phyloP scores from a whole-genome alignment of 75 land plant genomes.

The Cunninghamia lanceolata region DNA sequence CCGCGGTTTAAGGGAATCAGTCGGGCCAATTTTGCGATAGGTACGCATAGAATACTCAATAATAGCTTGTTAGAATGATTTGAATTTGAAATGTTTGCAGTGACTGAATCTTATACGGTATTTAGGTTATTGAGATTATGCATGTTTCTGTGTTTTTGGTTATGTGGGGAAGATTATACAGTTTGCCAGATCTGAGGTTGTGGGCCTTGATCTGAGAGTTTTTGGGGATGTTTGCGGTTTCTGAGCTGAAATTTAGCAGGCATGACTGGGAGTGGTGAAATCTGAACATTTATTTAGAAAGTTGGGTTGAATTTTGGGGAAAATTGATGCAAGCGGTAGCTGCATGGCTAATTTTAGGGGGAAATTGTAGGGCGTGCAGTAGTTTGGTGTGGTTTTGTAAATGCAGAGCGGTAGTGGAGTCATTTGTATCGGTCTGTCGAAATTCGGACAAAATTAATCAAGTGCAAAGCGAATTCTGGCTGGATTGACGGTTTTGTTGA shows the following conservation, averaged over 20 bases:
- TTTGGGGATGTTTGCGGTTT: neutral
- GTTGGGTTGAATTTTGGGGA: neutral
- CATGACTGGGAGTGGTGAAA: neutral
- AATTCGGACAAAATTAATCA: neutral
- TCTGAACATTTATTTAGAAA: neutral
- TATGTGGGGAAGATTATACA: neutral
- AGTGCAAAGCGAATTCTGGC: neutral
- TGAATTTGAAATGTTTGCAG: neutral
- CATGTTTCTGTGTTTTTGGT: neutral
- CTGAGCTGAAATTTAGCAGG: constrained; percentile 1
- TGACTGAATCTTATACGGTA: neutral
- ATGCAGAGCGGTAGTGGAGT: constrained; percentile 3
- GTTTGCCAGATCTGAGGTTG: neutral
- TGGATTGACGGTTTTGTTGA: neutral
- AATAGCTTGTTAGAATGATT: neutral
- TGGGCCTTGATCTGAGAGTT: constrained; percentile 5
- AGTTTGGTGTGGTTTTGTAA: neutral
- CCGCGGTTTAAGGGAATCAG: neutral
- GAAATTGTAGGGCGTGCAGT: neutral
- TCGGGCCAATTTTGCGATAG: neutral
- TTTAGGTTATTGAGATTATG: neutral
- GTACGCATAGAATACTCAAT: neutral
- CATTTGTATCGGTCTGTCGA: neutral
- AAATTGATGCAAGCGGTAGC: neutral
- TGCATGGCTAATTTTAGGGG: neutral